A percentile compares a stretch with the other conserved stretches of the same genome.
Evolutionary conservation across 176 grass and related monocot species (phyloP).

Genomic region (Melocanna baccifera): DNA sequence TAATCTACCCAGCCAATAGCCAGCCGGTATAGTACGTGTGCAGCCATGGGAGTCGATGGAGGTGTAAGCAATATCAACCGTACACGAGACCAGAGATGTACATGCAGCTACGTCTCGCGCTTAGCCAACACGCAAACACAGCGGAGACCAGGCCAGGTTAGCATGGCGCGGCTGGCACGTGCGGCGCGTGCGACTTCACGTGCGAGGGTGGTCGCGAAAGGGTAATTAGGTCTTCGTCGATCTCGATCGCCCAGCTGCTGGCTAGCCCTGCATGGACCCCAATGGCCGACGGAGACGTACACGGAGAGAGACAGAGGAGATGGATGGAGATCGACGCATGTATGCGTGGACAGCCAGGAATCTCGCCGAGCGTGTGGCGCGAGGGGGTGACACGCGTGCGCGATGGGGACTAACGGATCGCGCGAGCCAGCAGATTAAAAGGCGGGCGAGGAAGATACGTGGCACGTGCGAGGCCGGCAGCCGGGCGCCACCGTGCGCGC

Average conservation of each 20-base stretch:
- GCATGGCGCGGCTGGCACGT: background rate
- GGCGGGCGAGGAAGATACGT: background rate
- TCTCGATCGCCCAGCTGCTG: background rate
- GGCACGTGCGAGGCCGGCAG: background rate
- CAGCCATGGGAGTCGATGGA: background rate
- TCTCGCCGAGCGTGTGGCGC: background rate
- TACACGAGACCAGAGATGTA: background rate
- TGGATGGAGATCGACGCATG: background rate
- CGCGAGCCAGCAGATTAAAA: background rate
- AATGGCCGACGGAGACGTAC: background rate
- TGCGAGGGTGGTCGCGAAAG: background rate
- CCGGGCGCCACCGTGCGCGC: background rate
- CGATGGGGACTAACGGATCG: constrained; percentile 11
- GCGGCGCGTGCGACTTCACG: constrained; percentile 18
- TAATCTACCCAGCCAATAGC: background rate
- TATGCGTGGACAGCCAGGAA: background rate
- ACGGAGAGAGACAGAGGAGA: background rate
- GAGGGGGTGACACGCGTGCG: background rate
- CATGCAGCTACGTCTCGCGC: background rate
- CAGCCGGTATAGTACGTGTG: background rate
- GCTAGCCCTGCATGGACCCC: background rate
- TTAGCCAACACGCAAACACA: too few species aligned
- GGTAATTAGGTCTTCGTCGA: background rate
- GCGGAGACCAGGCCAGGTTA: too few species aligned
- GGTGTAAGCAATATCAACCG: background rate